Conservation (phyloP, 176 grass and related monocot species). For the Eremochloa ophiuroides region DNA sequence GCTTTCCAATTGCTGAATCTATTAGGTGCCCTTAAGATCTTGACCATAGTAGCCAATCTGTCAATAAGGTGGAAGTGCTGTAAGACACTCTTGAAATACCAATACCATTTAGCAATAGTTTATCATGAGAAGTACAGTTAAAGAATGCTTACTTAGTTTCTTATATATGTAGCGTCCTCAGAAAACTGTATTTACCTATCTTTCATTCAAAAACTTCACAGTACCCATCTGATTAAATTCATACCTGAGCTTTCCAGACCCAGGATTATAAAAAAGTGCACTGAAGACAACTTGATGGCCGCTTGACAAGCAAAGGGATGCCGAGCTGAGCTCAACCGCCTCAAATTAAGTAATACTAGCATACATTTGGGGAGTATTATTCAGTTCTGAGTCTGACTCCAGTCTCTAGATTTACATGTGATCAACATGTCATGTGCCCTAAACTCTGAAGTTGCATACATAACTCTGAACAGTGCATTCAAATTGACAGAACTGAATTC, state of each 20-base stretch:
- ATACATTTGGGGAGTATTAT: conserved; percentile 3
- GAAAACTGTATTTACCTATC: conserved; percentile 4
- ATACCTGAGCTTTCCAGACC: background rate
- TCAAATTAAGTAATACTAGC: background rate
- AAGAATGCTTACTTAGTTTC: background rate
- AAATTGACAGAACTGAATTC: conserved; percentile 5
- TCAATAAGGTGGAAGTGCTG: background rate
- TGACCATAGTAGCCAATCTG: conserved; percentile 21
- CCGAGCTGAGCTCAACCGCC: background rate
- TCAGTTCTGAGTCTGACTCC: background rate
- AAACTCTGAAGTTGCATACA: background rate
- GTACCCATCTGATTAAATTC: background rate
- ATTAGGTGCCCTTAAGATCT: background rate
- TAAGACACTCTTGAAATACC: background rate
- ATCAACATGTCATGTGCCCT: background rate
- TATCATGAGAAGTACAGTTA: background rate
- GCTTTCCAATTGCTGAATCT: background rate
- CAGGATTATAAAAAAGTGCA: background rate
- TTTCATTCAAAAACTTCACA: conserved; percentile 18
- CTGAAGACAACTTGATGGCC: background rate
- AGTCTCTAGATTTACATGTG: conserved; percentile 24
- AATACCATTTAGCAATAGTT: background rate
- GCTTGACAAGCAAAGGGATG: background rate
- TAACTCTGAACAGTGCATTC: conserved; percentile 8
- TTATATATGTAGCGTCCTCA: background rate